A percentile compares a stretch with the other conserved stretches of the same genome.
Conservation (phyloP, 352 stramenopile genomes). For the Pythium coloratum region DNA sequence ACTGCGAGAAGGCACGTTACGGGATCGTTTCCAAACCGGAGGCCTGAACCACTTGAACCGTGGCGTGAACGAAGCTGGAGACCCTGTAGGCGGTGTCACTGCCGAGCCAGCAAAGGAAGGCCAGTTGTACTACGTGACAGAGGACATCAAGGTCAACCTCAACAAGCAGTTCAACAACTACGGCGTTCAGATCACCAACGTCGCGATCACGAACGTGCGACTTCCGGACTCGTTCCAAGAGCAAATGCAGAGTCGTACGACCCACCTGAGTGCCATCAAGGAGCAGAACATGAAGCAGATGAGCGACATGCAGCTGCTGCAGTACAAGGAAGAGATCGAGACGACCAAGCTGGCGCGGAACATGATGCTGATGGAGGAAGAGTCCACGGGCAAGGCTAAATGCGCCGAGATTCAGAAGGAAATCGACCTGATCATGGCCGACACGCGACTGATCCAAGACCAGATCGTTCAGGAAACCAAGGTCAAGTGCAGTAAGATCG, state of each 20-base stretch:
- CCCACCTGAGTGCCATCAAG: constrained; percentile 64
- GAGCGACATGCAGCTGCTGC: constrained; percentile 74
- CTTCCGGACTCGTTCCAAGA: constrained; percentile 59
- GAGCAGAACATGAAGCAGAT: constrained; percentile 83
- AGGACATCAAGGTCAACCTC: constrained; percentile 65
- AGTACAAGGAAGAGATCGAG: constrained; percentile 57
- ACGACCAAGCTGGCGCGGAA: constrained; percentile 49
- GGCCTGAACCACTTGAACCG: constrained; percentile 31
- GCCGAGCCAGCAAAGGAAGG: constrained; percentile 14
- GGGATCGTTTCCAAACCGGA: constrained; percentile 63
- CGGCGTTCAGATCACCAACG: constrained; percentile 66
- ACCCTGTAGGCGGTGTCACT: constrained; percentile 17
- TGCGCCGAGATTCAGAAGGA: constrained; percentile 61
- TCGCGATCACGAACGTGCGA: constrained; percentile 68
- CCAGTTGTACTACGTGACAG: constrained; percentile 51
- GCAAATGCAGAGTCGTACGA: constrained; percentile 69
- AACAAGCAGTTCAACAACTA: constrained; percentile 77
- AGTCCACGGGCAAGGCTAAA: constrained; percentile 53
- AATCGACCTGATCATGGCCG: constrained; percentile 50
- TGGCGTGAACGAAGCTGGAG: constrained; percentile 20
- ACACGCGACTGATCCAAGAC: constrained; percentile 49
- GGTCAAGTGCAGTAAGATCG: constrained; percentile 48
- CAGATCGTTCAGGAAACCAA: constrained; percentile 56
- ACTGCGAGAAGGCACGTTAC: constrained; percentile 72
- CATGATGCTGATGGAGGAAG: constrained; percentile 62